Base-by-base conservation (phyloP, 1,139 yeast genomes). In the Arxiozyma heterogenica region DNA sequence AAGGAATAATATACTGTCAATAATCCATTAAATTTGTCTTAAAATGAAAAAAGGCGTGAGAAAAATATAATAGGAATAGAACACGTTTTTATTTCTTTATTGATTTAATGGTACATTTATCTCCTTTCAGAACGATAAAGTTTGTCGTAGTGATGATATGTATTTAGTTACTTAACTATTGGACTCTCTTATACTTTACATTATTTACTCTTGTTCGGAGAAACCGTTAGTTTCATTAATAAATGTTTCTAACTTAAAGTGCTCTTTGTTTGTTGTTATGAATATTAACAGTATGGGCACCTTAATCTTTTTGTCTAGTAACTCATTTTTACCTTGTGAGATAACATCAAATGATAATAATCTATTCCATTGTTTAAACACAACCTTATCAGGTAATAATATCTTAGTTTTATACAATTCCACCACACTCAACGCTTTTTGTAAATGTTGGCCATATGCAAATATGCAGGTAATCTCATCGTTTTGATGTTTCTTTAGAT, bases 401-500 rank as follows among this genome's bases (percentile, higher is more conserved):
- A 54, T 44, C 20, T 47, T 47, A 20, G 53, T 58, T 53, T 64
- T 66, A 48, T 55, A 55, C 12, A 65, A 57, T 52, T 66, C 69
- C 8, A 64, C 44, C 12, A 64, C 54, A 46, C 65, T 62, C 17
- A 65, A 55, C 54, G 60, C 51, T 53, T 64, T 62, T 50, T 64
- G 68, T 23, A 65, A 54, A 53, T 66, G 68, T 41, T 59, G 57
- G 5, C 69, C 69, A 52, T 63, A 65, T 1, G 68, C 57, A 44
- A 54, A 64, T n/a, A 65, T 20, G 46, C 63, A 60, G 7, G 34
- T 41, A 9, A 34, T 39, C 9, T 8, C 21, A 12, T 21, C 20
- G 5, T 46, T 22, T 27, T 41, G 46, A 22, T 34, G 42, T 12
- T 47, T 49, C 23, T 54, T 46, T 25, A 61, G 44, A 48, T 51